A percentile compares a stretch with the other conserved stretches of the same genome.
Conservation (phyloP, 208 protist species). For the Endotrypanum monterogeii region DNA sequence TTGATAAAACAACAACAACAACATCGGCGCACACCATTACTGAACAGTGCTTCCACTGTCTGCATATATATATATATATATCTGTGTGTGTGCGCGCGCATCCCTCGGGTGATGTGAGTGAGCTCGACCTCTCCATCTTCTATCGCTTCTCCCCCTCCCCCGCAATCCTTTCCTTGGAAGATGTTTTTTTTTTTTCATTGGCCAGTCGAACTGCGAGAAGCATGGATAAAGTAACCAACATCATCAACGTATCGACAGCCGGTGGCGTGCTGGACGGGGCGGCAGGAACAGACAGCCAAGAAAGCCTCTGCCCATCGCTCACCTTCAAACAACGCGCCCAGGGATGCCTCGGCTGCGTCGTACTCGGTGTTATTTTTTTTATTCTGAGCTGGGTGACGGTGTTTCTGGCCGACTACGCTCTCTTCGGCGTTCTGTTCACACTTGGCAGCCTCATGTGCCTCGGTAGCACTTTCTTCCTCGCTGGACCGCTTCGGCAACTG, state of each 20-base stretch:
- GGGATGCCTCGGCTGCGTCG: conserved; percentile 58
- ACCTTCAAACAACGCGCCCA: conserved; percentile 72
- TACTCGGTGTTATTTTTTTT: conserved; percentile 53
- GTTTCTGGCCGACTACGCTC: conserved; percentile 58
- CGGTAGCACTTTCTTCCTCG: conserved; percentile 74
- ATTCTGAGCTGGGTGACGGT: conserved; percentile 71
- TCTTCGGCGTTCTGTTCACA: conserved; percentile 80
- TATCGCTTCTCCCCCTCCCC: background rate
- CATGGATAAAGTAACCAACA: conserved; percentile 56
- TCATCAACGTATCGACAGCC: conserved; percentile 39
- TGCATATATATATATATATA: too few species aligned
- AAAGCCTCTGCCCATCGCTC: conserved; percentile 77
- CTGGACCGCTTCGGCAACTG: conserved; percentile 70
- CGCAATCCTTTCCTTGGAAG: background rate
- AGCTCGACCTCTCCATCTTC: too few species aligned
- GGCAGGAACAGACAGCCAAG: conserved; percentile 27
- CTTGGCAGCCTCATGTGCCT: conserved; percentile 66
- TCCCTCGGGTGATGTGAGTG: too few species aligned
- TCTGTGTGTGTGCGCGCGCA: too few species aligned
- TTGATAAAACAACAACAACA: too few species aligned
- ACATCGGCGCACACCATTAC: too few species aligned
- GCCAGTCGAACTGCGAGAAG: background rate
- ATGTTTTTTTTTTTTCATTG: too few species aligned
- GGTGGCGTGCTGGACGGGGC: conserved; percentile 21
- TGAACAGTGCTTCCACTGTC: too few species aligned